Conservation (phyloP, 2,329 filamentous ascomycete species). For the Trichoderma lentiforme region DNA sequence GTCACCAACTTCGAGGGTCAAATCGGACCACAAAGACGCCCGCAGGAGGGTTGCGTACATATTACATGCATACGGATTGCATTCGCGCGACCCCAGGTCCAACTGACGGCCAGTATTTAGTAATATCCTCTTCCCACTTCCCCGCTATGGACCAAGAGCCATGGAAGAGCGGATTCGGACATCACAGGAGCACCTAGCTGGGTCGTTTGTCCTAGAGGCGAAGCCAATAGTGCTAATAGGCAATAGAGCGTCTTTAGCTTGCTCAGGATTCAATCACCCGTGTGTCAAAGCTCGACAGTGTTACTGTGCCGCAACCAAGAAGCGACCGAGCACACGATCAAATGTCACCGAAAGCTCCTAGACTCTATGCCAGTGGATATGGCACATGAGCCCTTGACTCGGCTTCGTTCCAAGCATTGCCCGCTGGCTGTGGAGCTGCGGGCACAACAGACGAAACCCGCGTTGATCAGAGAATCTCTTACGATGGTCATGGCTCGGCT, state of each 20-base stretch:
- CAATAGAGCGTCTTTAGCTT: neutral
- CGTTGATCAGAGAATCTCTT: neutral
- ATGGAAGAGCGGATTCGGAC: neutral
- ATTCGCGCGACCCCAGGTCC: neutral
- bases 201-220: neutral
- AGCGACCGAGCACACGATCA: slow-evolving; percentile 10
- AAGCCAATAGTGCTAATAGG: neutral
- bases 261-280: neutral
- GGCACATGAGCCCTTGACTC: neutral
- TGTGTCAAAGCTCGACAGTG: neutral
- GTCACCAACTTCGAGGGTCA: neutral
- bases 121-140: neutral
- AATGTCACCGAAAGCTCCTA: neutral
- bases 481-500: neutral
- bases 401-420: neutral
- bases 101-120: neutral
- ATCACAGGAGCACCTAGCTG: neutral
- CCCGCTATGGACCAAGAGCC: neutral
- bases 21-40: neutral
- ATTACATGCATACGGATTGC: slow-evolving; percentile 4
- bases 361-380: neutral
- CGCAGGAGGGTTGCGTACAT: neutral
- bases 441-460: neutral
- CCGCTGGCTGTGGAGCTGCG: slow-evolving; percentile 10
- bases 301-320: neutral